A percentile compares a stretch with the other conserved stretches of the same genome.
Evolutionary conservation across 192 early-diverging fungal genomes (phyloP).

Genomic region (Linnemannia elongata): DNA sequence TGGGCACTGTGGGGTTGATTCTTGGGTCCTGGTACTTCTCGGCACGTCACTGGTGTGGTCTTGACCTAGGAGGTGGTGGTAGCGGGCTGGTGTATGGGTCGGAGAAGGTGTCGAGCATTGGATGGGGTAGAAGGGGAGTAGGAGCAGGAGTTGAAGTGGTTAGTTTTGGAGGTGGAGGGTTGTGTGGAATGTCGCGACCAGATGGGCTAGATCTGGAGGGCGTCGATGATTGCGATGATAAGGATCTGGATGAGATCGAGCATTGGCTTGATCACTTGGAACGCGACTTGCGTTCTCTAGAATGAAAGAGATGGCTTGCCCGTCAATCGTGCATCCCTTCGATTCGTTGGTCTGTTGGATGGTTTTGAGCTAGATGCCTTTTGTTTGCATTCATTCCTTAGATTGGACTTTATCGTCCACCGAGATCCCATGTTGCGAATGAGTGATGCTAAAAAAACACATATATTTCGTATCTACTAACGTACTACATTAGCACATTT

Average conservation of each 20-base stretch:
- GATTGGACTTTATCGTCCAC: too few relatives aligned
- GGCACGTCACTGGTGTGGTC: conserved; percentile 31
- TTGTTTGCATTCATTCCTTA: neutral
- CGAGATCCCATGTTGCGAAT: too few relatives aligned
- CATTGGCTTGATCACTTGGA: conserved; percentile 42
- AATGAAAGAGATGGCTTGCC: neutral
- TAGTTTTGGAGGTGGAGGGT: neutral
- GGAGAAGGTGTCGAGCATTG: neutral
- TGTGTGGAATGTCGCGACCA: neutral
- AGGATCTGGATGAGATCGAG: conserved; percentile 52
- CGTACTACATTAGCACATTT: too few relatives aligned
- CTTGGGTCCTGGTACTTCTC: conserved; percentile 41
- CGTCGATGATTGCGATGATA: neutral
- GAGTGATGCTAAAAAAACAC: too few relatives aligned
- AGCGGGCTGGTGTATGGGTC: too few relatives aligned
- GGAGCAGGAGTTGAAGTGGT: neutral
- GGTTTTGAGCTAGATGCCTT: neutral
- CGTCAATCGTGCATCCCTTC: neutral
- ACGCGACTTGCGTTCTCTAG: conserved; percentile 24
- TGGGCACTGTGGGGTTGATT: conserved; percentile 9
- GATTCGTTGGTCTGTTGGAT: neutral
- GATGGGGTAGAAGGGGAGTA: neutral
- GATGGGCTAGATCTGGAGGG: neutral
- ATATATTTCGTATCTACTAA: too few relatives aligned
- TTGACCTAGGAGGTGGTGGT: neutral